phyloP scores from a whole-genome alignment of 148 eudicot genomes.

The Nepenthes mirabilis region DNA sequence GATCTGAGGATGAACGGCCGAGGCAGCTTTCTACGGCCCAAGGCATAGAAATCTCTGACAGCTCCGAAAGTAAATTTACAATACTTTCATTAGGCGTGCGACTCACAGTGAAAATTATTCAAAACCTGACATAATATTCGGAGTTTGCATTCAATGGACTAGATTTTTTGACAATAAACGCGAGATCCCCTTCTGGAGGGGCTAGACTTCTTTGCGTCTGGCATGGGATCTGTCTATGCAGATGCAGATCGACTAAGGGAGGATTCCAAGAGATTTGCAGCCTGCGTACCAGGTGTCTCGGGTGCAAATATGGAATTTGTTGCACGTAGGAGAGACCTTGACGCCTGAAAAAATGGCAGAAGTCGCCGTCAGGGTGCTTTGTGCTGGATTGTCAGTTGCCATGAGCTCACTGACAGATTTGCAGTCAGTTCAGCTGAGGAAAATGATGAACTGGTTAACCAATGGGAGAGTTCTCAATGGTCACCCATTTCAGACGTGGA shows the following conservation, averaged over 20 bases:
- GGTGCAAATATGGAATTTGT: not conserved
- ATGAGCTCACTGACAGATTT: conserved; percentile 74
- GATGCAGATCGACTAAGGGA: too few species aligned
- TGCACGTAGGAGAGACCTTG: not conserved
- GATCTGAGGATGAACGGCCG: too few species aligned
- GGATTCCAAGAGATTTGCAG: too few species aligned
- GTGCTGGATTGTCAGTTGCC: conserved; percentile 86
- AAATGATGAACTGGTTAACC: conserved; percentile 62
- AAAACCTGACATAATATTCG: too few species aligned
- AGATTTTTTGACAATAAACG: too few species aligned
- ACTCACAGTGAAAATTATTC: too few species aligned
- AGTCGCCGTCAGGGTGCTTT: conserved; percentile 60
- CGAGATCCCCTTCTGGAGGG: too few species aligned
- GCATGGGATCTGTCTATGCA: conserved; percentile 14
- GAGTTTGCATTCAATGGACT: conserved; percentile 7
- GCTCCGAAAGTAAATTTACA: too few species aligned
- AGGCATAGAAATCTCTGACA: too few species aligned
- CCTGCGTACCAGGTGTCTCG: not conserved
- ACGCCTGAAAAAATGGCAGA: conserved; percentile 12
- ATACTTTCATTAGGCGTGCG: too few species aligned
- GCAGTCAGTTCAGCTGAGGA: conserved; percentile 69
- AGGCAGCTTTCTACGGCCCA: too few species aligned
- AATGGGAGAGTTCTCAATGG: conserved; percentile 52
- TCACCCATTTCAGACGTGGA: conserved; percentile 16
- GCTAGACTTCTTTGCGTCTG: conserved; percentile 57